phyloP scores from a whole-genome alignment of 805 yeast genomes.

The Wickerhamomyces subpelliculosus region DNA sequence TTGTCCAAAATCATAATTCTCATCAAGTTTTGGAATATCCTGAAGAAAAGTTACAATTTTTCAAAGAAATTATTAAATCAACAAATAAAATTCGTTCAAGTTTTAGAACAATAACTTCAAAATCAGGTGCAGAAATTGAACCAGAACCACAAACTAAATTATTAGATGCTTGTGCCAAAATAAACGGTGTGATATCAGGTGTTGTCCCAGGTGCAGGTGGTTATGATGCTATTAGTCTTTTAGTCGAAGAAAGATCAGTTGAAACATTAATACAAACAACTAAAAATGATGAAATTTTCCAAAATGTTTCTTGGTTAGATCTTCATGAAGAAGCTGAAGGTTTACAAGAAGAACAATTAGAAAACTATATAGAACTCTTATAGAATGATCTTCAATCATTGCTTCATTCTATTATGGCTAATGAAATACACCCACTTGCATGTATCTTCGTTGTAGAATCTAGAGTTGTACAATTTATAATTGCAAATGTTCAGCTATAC shows the following conservation, averaged over 20 bases:
- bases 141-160: slow-evolving; percentile 70
- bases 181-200: slow-evolving; percentile 85
- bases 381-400: neutral
- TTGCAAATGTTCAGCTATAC: too few species aligned
- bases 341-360: slow-evolving; percentile 38
- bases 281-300: slow-evolving; percentile 24
- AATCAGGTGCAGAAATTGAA: slow-evolving; percentile 82
- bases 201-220: slow-evolving; percentile 99
- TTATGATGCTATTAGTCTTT: slow-evolving; percentile 79
- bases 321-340: slow-evolving; percentile 59
- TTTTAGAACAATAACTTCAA: slow-evolving; percentile 52
- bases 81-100: slow-evolving; percentile 45
- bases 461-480: too few species aligned
- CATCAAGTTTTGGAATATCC: slow-evolving; percentile 3
- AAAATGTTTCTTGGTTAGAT: slow-evolving; percentile 59
- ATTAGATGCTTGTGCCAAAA: slow-evolving; percentile 46
- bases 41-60: slow-evolving; percentile 10
- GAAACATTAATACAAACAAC: slow-evolving; percentile 25
- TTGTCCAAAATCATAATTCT: slow-evolving; percentile 10
- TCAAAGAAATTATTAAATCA: slow-evolving; percentile 32
- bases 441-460: too few species aligned
- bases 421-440: neutral
- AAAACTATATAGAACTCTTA: slow-evolving; percentile 18
- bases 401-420: neutral
- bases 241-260: slow-evolving; percentile 45